Base-by-base conservation (phyloP, 306 rosid species). In the Dicorynia guianensis region DNA sequence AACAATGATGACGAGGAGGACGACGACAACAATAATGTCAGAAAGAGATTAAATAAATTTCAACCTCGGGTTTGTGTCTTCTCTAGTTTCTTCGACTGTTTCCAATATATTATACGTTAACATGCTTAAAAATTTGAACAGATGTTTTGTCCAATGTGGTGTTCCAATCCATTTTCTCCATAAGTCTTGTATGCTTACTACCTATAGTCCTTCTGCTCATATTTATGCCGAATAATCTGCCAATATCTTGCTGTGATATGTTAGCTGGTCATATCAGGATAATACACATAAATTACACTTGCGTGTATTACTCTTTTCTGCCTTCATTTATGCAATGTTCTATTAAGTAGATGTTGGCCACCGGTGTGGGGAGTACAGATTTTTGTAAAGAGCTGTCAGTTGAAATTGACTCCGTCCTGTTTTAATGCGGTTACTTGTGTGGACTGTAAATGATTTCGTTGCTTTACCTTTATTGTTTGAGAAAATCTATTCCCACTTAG, bases 31-130 rank as follows among this genome's bases (percentile, higher is more conserved):
- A 88, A 91, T 4, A 69, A 81, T 25, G 60, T 83, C 10, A 48
- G 70, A 53, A 91, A 85, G 88, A 84, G 85, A 85, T 74, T 86
- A n/a, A 92, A 85, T 3, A 86, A 88, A 60, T 76, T 91, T 77
- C 94, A 85, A 68, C 85, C 96, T 80, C 89, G 89, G 97, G 96
- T 95, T 77, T 48, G 91, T 85, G 54, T 81, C 55, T 57, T 71
- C 36, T 57, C 76, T 68, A 59, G 69, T 70, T 71, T 75, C 36
- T 78, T 76, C 44, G 19, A 67, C 18, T 63, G 43, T 60, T 74
- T 73, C 69, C 68, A 42, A 68, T 63, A 13, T 77, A 50, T 48
- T 54, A 44, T 78, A 61, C 55, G 42, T 65, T 18, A 43, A 11
- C 19, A 25, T 71, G 35, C 25, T 74, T 58, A 20, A 55, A 69